Evolutionary conservation across 495 filamentous ascomycete genomes (phyloP), one percentile per base, ranked within the genome.

Genomic region (Astrothelium macrocarpum): DNA sequence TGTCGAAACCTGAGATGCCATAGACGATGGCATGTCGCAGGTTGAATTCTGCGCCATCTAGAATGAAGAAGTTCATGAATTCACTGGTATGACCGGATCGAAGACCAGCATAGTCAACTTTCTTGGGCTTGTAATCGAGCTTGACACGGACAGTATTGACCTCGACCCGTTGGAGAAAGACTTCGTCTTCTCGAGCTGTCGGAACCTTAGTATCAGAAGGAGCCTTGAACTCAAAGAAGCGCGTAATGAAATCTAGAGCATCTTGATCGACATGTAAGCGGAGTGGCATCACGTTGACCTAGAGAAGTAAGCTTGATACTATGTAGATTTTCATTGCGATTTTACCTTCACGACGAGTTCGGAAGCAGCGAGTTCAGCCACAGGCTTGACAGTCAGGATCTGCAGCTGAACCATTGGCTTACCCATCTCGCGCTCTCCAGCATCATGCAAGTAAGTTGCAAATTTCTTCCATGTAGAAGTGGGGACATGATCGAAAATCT

Each of bases 401-500:
- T 96, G 89, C 23, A 97, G 76, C 74, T 96, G 90, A 3, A 94
- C 79, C 92, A 97, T 96, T 71, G 85, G 89, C 2, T 85, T 88
- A 18, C 86, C 85, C 70, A 85, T 89, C 75, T 97, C 90, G 26
- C 93, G 83, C 64, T 89, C 85, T 9, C 90, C 90, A 7, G 85
- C 87, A 72, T 96, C 91, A 53, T 86, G 83, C 79, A 95, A 90
- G 70, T 95, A 96, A 0, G 90, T 97, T 42, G 89, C 88, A 72
- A 99, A 97, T 70, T 96, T 97, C 75, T 90, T 94, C 95, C 95
- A 99, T 1, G 93, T 97, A 10, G 94, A 97, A 0, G 91, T 94
- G 1, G 91, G 89, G 0, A 97, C 82, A 71, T 96, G 90, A 73
- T 99, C 95, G 66, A 94, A 95, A 28, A 99, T 86, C 63, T 96